Evolutionary conservation across 257 asterid genomes (phyloP).

Genomic region (Solanum sitiens): DNA sequence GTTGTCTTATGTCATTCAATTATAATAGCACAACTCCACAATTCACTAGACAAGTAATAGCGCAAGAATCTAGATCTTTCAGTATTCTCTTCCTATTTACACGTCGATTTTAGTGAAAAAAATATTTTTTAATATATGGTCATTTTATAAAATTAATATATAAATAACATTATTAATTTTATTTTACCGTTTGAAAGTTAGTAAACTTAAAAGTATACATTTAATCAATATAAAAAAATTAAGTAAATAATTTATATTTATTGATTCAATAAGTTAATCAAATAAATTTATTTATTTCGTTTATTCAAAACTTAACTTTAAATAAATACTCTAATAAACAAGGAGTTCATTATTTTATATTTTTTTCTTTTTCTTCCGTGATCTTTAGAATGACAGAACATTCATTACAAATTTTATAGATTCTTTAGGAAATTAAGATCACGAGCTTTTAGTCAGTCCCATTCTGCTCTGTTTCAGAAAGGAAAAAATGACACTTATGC

Average conservation of each 20-base stretch:
- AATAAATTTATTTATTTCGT: too few relatives aligned
- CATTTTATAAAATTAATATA: too few relatives aligned
- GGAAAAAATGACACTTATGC: not conserved
- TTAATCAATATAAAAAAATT: rapidly evolving
- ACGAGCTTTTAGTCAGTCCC: not conserved
- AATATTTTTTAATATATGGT: too few relatives aligned
- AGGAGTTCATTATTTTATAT: not conserved
- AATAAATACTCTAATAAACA: too few relatives aligned
- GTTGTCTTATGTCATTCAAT: not conserved
- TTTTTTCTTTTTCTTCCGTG: not conserved
- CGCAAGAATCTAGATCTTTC: not conserved
- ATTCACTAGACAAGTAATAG: not conserved
- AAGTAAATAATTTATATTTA: too few relatives aligned
- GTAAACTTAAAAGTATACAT: too few relatives aligned
- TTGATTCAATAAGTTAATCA: too few relatives aligned
- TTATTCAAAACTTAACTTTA: too few relatives aligned
- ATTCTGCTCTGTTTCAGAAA: not conserved
- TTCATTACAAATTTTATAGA: not conserved
- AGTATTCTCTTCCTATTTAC: too few relatives aligned
- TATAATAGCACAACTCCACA: not conserved
- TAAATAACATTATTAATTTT: too few relatives aligned
- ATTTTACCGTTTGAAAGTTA: too few relatives aligned
- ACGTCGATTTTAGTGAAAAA: too few relatives aligned
- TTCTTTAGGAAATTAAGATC: not conserved
- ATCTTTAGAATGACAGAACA: not conserved